These are phyloP conservation scores for Vaccinium macrocarpon DNA, from an alignment of 148 eudicot species.

Conservation along the genomic window DNA sequence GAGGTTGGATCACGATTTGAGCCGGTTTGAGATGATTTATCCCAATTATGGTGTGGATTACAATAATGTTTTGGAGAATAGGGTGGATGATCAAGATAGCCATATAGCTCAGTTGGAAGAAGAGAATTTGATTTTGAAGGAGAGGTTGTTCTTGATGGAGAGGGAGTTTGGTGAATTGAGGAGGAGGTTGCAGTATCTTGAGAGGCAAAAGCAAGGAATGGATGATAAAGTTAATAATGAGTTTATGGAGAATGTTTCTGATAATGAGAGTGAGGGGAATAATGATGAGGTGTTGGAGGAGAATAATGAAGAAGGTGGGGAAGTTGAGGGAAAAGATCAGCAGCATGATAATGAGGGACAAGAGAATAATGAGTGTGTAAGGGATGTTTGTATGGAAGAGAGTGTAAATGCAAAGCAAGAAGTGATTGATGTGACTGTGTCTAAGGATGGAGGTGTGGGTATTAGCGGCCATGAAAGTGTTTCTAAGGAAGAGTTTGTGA, in stretches of 20 bases:
- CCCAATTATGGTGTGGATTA: conserved; percentile 20
- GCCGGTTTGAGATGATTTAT: conserved; percentile 38
- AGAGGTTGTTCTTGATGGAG: conserved; percentile 31
- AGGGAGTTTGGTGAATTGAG: conserved; percentile 29
- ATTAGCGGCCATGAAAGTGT: not conserved
- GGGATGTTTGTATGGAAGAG: conserved; percentile 12
- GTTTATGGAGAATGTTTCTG: conserved; percentile 22
- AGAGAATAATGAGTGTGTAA: not conserved
- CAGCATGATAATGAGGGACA: not conserved
- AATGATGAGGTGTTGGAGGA: conserved; percentile 2
- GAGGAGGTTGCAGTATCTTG: conserved; percentile 27
- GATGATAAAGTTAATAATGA: conserved; percentile 10
- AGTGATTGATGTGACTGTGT: not conserved
- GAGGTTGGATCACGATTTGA: conserved; percentile 34
- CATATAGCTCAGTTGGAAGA: conserved; percentile 24
- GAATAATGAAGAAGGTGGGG: not conserved
- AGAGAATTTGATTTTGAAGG: conserved; percentile 29
- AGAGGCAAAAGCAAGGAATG: not conserved
- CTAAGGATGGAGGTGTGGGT: not conserved
- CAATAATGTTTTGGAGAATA: conserved; percentile 19
- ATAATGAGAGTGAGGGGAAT: conserved; percentile 19
- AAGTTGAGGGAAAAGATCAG: not conserved
- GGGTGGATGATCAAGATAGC: conserved; percentile 27
- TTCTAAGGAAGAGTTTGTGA: not conserved
- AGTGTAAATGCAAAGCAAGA: not conserved